Evolutionary conservation across 1,284 basidiomycete species (phyloP), one percentile per base, ranked within the genome.

Genomic region (Agroathelia rolfsii): DNA sequence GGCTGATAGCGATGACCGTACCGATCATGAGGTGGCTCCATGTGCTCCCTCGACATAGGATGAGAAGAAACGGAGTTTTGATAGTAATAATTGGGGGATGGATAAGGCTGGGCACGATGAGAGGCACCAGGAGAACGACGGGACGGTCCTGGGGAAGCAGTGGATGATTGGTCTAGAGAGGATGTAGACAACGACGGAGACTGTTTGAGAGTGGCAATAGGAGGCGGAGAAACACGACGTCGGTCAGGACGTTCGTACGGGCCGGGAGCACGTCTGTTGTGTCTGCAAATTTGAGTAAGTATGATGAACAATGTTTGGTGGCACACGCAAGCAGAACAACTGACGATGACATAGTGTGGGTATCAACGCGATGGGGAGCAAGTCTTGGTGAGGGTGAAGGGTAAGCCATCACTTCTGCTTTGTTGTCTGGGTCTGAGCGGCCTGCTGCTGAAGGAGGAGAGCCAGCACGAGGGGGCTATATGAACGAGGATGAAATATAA

Each of bases 321-420:
- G 49, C 64, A 7, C 64, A 64, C 38, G 55, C 61, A 10, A 61
- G 58, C 6, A 64, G 68, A 41, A 65, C 67, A 41, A 67, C 79
- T 18, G 53, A 62, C 11, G 73, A 95, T 9, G 90, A 98, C 61
- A 72, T 96, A 49, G 79, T 97, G n/a, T n/a, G n/a, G n/a, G n/a
- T n/a, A n/a, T n/a, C n/a, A n/a, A n/a, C n/a, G n/a, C n/a, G n/a
- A n/a, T n/a, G n/a, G n/a, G n/a, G n/a, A n/a, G n/a, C n/a, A n/a
- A n/a, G n/a, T n/a, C n/a, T n/a, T n/a, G n/a, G n/a, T n/a, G n/a
- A n/a, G n/a, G n/a, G n/a, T n/a, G n/a, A n/a, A n/a, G n/a, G n/a
- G n/a, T n/a, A n/a, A n/a, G n/a, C n/a, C n/a, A n/a, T n/a, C n/a
- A n/a, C n/a, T n/a, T n/a, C n/a, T n/a, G n/a, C n/a, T n/a, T n/a